Percentiles rank a stretch among this genome's conserved stretches.
phyloP scores from a whole-genome alignment of 148 eudicot species.

The Rhododendron vialii region DNA sequence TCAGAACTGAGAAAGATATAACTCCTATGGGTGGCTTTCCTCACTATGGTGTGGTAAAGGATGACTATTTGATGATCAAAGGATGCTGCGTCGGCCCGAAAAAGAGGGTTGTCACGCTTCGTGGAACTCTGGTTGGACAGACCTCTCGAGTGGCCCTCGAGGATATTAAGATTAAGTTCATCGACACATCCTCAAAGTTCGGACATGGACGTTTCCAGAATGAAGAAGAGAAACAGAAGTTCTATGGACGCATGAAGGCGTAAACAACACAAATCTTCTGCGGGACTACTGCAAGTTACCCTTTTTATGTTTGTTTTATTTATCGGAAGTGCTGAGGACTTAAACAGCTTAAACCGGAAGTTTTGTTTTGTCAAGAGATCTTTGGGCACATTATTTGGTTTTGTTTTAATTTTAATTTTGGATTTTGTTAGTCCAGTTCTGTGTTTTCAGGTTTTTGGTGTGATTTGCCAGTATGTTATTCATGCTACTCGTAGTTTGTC shows the following conservation, averaged over 20 bases:
- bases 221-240: conserved; percentile 64
- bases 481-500: not conserved
- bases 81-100: conserved; percentile 83
- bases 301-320: not conserved
- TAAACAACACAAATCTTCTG: conserved; percentile 15
- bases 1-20: conserved; percentile 84
- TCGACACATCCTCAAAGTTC: conserved; percentile 89
- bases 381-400: not conserved
- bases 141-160: conserved; percentile 82
- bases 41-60: conserved; percentile 87
- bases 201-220: conserved; percentile 98
- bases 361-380: conserved; percentile 1
- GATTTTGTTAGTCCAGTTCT: not conserved
- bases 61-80: conserved; percentile 76
- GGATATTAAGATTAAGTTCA: conserved; percentile 75
- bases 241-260: conserved; percentile 55
- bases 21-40: conserved; percentile 98
- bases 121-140: conserved; percentile 72
- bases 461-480: not conserved
- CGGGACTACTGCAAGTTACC: conserved; percentile 7
- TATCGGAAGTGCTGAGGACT: not conserved
- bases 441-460: not conserved
- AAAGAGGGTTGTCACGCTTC: conserved; percentile 85
- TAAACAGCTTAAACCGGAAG: not conserved
- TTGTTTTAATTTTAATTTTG: not conserved